phyloP scores from a whole-genome alignment of 371 early-diverging fungal species.

The Lichtheimia hyalospora region DNA sequence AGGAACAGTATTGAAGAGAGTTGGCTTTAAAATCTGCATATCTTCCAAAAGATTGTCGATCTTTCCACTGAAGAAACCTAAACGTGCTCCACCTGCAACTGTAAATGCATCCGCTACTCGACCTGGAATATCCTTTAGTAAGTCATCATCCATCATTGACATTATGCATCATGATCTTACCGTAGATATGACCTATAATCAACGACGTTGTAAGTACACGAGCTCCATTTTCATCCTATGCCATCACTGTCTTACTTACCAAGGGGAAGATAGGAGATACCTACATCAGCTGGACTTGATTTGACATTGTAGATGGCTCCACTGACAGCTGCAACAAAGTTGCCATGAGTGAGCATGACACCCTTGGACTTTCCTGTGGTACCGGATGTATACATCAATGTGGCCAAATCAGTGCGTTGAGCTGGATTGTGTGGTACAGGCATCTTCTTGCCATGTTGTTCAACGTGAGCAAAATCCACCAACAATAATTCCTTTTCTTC shows the following conservation, averaged over 20 bases:
- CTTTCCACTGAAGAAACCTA: slow-evolving; percentile 89
- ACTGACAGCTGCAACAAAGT: slow-evolving; percentile 62
- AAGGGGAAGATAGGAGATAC: slow-evolving; percentile 90
- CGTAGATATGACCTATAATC: slow-evolving; percentile 79
- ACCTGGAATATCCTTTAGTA: no score
- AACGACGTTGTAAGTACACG: slow-evolving; percentile 20
- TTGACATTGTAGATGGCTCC: slow-evolving; percentile 70
- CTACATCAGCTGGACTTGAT: slow-evolving; percentile 71
- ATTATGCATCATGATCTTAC: slow-evolving; percentile 64
- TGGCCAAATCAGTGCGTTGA: slow-evolving; percentile 62
- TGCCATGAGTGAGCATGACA: slow-evolving; percentile 77
- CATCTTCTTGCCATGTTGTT: slow-evolving; percentile 48
- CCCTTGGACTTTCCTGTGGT: slow-evolving; percentile 82
- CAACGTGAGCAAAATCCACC: slow-evolving; percentile 61
- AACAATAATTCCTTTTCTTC: slow-evolving; percentile 46
- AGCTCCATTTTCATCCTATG: slow-evolving; percentile 47
- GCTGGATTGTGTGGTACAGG: slow-evolving; percentile 38
- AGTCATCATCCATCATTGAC: no score
- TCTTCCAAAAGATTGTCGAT: slow-evolving; percentile 81
- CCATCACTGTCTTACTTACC: slow-evolving; percentile 88
- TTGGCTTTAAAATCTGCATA: slow-evolving; percentile 77
- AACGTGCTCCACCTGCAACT: slow-evolving; percentile 48
- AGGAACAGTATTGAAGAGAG: slow-evolving; percentile 87
- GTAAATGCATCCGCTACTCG: slow-evolving; percentile 45
- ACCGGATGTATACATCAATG: slow-evolving; percentile 97